Base-by-base conservation (phyloP, 768 basidiomycete species). In the Boletus rufocinnamomeus region DNA sequence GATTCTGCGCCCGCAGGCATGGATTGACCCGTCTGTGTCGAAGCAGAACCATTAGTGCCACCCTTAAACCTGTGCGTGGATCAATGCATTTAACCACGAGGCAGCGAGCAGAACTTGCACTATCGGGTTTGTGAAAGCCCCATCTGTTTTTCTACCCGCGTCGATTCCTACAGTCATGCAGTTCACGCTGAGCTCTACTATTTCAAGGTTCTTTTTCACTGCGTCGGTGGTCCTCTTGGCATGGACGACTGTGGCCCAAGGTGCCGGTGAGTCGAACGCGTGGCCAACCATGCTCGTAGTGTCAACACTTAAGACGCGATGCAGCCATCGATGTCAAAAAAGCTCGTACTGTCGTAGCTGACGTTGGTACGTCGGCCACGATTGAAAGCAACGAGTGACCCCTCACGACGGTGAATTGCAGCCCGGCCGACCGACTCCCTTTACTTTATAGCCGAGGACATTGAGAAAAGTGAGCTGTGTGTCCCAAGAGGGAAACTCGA, bases 211-310 rank as follows among this genome's bases (percentile, higher is more conserved):
- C n/a, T 44, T 60, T 4, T 9, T 51, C 35, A 17, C 41, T 27
- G 27, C 19, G 2, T 50, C 11, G 11, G 25, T 51, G 38, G 14
- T 52, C 48, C n/a, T 64, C n/a, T 37, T 54, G 34, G 34, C 28
- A 2, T 66, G 62, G 51, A 35, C 41, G 1, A 4, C 50, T 17
- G 53, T 58, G 45, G 66, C 7, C 3, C 65, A 44, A 32, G 47
- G 62, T 32, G 62, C 50, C 6, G 50, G 65, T 67, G n/a, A 60
- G 62, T 54, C 21, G 14, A 17, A 49, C 9, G 8, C 21, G 4
- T 44, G 23, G 28, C 16, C 8, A 11, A 4, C 40, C 40, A 21
- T 25, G 47, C 16, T 17, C 11, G 25, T 28, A 10, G 6, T 16
- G 9, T 46, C n/a, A 6, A 27, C 28, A 23, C 45, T 61, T 4